Evolutionary conservation across 495 filamentous ascomycete species (phyloP).

Genomic region (Parachaetomium inaequale): DNA sequence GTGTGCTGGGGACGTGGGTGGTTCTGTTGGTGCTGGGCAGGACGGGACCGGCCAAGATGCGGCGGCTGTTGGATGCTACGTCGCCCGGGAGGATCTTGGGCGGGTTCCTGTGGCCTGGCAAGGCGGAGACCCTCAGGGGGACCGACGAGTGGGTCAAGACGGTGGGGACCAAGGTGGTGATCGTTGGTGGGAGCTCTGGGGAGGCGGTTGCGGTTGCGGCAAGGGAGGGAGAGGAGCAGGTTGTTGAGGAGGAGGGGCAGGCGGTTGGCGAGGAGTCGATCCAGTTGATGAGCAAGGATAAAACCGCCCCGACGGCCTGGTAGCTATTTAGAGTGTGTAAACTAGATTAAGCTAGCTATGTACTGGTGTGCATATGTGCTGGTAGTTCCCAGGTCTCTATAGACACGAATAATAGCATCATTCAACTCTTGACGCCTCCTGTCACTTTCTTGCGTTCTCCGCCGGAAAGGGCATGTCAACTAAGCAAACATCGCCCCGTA

Average conservation of each 20-base stretch:
- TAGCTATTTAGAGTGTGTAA: background rate
- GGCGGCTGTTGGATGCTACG: constrained; percentile 1
- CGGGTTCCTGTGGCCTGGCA: background rate
- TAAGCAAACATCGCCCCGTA: too few relatives aligned
- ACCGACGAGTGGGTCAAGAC: constrained; percentile 6
- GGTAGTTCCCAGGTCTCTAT: too few relatives aligned
- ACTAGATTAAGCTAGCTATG: too few relatives aligned
- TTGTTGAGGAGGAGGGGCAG: background rate
- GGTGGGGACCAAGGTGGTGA: background rate
- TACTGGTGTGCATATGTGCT: too few relatives aligned
- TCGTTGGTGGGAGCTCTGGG: background rate
- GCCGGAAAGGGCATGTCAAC: too few relatives aligned
- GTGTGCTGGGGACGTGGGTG: background rate
- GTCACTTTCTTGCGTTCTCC: too few relatives aligned
- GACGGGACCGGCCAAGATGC: background rate
- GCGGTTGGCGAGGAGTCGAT: background rate
- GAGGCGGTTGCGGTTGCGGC: background rate
- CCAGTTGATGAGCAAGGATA: background rate
- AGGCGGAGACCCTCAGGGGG: background rate
- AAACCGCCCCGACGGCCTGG: background rate
- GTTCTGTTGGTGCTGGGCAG: background rate
- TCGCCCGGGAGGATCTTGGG: constrained; percentile 1
- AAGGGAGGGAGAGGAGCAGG: background rate
- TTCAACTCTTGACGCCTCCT: too few relatives aligned
- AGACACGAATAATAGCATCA: too few relatives aligned